Evolutionary conservation across 129 eudicot species (phyloP).

Genomic region (Flaveria brownii): DNA sequence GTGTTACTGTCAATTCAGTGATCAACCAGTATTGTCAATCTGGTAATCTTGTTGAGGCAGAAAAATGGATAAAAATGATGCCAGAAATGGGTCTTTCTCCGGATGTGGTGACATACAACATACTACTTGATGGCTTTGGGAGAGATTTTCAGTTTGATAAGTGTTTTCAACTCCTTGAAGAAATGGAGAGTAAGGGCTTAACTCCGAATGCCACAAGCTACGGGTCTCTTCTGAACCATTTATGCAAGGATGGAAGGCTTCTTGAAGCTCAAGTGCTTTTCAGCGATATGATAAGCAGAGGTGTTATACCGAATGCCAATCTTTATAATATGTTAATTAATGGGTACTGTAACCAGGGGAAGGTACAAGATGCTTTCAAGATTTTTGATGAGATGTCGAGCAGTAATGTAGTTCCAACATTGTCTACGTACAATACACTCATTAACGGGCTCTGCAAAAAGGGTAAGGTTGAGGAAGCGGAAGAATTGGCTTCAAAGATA

Average conservation of each 20-base stretch:
- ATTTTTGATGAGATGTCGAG: constrained; percentile 25
- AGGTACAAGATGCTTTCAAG: constrained; percentile 30
- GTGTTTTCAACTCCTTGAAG: constrained; percentile 35
- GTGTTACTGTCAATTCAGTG: constrained; percentile 25
- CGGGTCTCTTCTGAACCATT: constrained; percentile 27
- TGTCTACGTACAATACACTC: constrained; percentile 36
- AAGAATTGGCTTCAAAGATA: constrained; percentile 26
- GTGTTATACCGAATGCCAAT: constrained; percentile 23
- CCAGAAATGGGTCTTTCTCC: constrained; percentile 25
- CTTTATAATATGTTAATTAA: constrained; percentile 31
- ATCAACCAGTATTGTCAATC: constrained; percentile 26
- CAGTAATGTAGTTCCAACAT: constrained; percentile 28
- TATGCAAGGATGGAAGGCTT: constrained; percentile 31
- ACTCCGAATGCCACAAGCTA: constrained; percentile 28
- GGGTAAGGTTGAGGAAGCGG: constrained; percentile 37
- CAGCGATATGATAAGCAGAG: constrained; percentile 29
- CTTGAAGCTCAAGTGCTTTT: constrained; percentile 26
- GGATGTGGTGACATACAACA: constrained; percentile 28
- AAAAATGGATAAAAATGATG: constrained; percentile 33
- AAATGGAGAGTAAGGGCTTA: constrained; percentile 35
- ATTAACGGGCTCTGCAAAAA: constrained; percentile 38
- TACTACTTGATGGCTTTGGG: constrained; percentile 29
- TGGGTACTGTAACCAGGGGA: constrained; percentile 28
- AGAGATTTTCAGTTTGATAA: constrained; percentile 21
- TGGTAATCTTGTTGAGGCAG: constrained; percentile 37